Conservation (phyloP, 2,329 filamentous ascomycete species). For the Colletotrichum sp. region DNA sequence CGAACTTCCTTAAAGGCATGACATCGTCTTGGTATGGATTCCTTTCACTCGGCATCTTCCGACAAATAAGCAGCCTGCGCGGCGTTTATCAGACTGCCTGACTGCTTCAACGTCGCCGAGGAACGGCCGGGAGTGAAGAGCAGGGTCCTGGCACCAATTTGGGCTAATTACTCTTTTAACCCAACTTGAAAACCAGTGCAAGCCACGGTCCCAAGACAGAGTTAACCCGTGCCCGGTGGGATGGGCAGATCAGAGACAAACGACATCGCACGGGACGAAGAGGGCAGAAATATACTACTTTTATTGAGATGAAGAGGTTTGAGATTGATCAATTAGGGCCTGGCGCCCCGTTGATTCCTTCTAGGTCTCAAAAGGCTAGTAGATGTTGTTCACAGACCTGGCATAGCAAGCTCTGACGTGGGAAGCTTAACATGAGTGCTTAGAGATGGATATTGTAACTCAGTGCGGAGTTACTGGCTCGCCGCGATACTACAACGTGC, state of each 20-base stretch:
- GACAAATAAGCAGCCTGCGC: not conserved
- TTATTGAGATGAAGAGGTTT: not conserved
- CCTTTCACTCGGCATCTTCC: not conserved
- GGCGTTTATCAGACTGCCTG: not conserved
- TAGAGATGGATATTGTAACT: rapidly evolving
- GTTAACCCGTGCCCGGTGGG: not conserved
- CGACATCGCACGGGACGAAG: not conserved
- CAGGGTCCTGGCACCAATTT: not conserved
- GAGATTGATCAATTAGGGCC: not conserved
- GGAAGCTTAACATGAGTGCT: not conserved
- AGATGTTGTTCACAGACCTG: not conserved
- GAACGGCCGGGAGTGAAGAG: not conserved
- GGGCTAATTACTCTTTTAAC: not conserved
- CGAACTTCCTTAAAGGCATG: not conserved
- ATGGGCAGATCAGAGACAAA: not conserved
- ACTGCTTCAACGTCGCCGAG: not conserved
- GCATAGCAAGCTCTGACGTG: not conserved
- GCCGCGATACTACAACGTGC: not conserved
- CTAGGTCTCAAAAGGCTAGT: not conserved
- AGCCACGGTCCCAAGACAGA: not conserved
- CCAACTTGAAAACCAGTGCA: not conserved
- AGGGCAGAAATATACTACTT: not conserved
- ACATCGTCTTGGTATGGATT: not conserved
- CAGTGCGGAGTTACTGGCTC: rapidly evolving
- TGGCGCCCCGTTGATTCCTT: rapidly evolving